Conservation (phyloP, 2,329 filamentous ascomycete species). For the Cercospora berteroae region DNA sequence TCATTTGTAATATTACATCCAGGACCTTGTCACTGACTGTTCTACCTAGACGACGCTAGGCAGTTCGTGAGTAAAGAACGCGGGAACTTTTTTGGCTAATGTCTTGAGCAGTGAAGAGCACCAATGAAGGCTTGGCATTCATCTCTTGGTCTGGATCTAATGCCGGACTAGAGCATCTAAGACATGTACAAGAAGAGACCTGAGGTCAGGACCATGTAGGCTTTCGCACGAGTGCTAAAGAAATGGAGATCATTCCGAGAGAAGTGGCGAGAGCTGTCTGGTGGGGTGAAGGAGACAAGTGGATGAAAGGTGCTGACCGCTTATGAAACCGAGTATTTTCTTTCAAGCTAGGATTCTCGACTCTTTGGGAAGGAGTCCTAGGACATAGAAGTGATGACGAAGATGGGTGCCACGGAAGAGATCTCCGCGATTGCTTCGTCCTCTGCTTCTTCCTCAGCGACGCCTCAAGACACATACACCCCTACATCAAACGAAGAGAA, state of each 20-base stretch:
- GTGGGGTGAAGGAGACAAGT: not conserved
- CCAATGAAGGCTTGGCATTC: conserved; percentile 2
- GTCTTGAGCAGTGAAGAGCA: not conserved
- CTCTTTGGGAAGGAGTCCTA: not conserved
- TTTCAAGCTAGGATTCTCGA: not conserved
- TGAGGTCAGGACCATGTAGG: not conserved
- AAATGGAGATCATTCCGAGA: not conserved
- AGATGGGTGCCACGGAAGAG: not conserved
- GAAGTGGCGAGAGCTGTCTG: not conserved
- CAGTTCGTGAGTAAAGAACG: not conserved
- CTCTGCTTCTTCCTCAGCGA: not conserved
- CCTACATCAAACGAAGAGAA: not conserved
- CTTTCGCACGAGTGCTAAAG: not conserved
- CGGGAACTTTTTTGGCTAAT: not conserved
- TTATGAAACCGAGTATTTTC: not conserved
- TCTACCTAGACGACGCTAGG: not conserved
- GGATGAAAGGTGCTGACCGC: not conserved
- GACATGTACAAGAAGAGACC: not conserved
- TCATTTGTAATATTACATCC: not conserved
- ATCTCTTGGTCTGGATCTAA: conserved; percentile 1
- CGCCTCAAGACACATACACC: not conserved
- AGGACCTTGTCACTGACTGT: not conserved
- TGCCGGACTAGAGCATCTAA: conserved; percentile 9
- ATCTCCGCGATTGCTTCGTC: not conserved
- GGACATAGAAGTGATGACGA: not conserved